These are phyloP conservation scores for Euphorbia neoarborescens DNA, from an alignment of 441 rosid genomes.

Conservation along the genomic window DNA sequence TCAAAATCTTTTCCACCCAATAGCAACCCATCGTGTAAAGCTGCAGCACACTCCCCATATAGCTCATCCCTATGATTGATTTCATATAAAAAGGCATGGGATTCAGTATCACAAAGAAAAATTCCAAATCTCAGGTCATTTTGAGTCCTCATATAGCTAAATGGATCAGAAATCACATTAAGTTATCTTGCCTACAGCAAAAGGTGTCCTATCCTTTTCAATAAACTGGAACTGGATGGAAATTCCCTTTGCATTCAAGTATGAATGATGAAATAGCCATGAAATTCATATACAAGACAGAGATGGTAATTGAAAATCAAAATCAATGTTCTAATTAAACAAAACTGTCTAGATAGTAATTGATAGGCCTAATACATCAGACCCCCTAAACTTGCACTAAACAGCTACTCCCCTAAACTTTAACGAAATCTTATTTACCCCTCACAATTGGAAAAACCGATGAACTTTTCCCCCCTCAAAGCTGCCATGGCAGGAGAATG, in stretches of 20 bases:
- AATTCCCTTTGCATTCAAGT: neutral
- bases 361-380: too few relatives aligned
- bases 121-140: neutral
- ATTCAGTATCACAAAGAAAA: neutral
- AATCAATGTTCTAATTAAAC: too few relatives aligned
- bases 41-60: constrained; percentile 64
- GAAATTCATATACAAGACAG: neutral
- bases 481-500: too few relatives aligned
- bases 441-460: too few relatives aligned
- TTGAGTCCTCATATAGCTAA: neutral
- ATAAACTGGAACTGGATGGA: too few relatives aligned
- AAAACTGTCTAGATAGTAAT: too few relatives aligned
- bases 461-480: too few relatives aligned
- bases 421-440: too few relatives aligned
- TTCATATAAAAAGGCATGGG: neutral
- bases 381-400: too few relatives aligned
- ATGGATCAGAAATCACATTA: neutral
- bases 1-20: constrained; percentile 49
- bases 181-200: neutral
- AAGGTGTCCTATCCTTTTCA: neutral
- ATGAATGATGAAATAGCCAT: neutral
- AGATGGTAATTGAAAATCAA: too few relatives aligned
- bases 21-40: constrained; percentile 66
- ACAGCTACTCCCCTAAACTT: too few relatives aligned
- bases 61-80: constrained; percentile 60